Evolutionary conservation across 805 yeast species (phyloP).

Genomic region (Lachancea meyersii): DNA sequence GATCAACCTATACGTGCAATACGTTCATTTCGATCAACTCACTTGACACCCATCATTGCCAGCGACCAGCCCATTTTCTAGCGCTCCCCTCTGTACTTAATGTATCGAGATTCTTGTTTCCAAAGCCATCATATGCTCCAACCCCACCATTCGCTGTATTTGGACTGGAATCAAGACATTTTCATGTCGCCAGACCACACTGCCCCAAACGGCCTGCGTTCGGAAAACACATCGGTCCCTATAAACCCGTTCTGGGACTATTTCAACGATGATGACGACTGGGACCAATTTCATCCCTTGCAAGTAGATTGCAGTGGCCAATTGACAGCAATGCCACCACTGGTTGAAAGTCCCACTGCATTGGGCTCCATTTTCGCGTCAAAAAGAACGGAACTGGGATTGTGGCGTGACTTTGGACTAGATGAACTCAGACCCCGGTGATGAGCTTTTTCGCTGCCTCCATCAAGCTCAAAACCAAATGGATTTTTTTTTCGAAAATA

Average conservation of each 20-base stretch:
- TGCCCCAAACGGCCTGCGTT: slow-evolving; percentile 10
- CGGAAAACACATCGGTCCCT: slow-evolving; percentile 11
- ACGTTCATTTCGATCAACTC: no score
- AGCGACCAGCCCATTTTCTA: no score
- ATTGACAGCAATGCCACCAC: slow-evolving; percentile 10
- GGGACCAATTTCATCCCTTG: slow-evolving; percentile 24
- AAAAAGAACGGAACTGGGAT: slow-evolving; percentile 3
- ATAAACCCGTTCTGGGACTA: slow-evolving; percentile 27
- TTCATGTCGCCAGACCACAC: slow-evolving; percentile 28
- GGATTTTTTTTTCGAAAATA: no score
- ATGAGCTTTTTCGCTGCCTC: no score
- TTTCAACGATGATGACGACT: slow-evolving; percentile 30
- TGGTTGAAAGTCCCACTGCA: slow-evolving; percentile 5
- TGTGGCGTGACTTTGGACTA: slow-evolving; percentile 3
- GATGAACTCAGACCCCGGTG: slow-evolving; percentile 2
- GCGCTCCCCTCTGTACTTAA: background rate
- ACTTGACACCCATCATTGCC: no score
- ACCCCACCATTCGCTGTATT: slow-evolving; percentile 24
- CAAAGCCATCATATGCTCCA: slow-evolving; percentile 22
- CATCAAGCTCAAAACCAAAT: no score
- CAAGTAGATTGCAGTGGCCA: slow-evolving; percentile 25
- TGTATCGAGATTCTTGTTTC: slow-evolving; percentile 27
- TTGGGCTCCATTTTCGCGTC: slow-evolving; percentile 9
- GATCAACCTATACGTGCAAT: no score
- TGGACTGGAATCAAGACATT: slow-evolving; percentile 28